Base-by-base conservation (phyloP, 2,329 filamentous ascomycete genomes). In the Colletotrichum cuscutae region DNA sequence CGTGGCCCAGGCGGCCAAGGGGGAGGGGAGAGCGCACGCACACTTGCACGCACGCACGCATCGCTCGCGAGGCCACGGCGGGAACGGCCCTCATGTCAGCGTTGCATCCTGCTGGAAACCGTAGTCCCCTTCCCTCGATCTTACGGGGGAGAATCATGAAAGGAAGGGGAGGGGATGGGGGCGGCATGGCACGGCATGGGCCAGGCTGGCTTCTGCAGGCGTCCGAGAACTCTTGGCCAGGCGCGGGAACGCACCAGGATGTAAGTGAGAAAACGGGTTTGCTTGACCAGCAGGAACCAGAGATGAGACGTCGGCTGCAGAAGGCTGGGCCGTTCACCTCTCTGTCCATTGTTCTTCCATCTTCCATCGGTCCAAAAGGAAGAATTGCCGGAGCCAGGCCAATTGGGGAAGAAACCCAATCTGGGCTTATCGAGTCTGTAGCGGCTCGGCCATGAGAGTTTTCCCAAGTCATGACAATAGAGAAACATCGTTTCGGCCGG, bases 221-320 rank as follows among this genome's bases (percentile, higher is more conserved):
- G 22, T 19, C 13, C 28, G 28, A 53, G 28, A 28, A 54, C 46
- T 64, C 61, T 54, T 64, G 28, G 49, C 30, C 30, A 24, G 49
- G 61, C 28, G 42, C 42, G 61, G 11, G 22, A 26, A 30, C n/a
- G 49, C 30, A 37, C 37, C 24, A 42, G 58, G 37, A 26, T 30
- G 53, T 61, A 12, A 26, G 26, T 4, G n/a, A 30, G 32, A 28
- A 53, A 63, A 30, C 60, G 52, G 61, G 28, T 65, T 52, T 19
- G 37, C 35, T 30, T 30, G 60, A 35, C 28, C 53, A 53, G 62
- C n/a, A 30, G 42, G 53, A n/a, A n/a, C 53, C 11, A 56, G 53
- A 56, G 61, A 57, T 69, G 67, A 65, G 62, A 69, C 66, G 28
- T 65, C 35, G 49, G 37, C 15, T 49, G 42, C 42, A 49, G 15